Evolutionary conservation across 257 asterid genomes (phyloP).

Genomic region (Solanum virginianum): DNA sequence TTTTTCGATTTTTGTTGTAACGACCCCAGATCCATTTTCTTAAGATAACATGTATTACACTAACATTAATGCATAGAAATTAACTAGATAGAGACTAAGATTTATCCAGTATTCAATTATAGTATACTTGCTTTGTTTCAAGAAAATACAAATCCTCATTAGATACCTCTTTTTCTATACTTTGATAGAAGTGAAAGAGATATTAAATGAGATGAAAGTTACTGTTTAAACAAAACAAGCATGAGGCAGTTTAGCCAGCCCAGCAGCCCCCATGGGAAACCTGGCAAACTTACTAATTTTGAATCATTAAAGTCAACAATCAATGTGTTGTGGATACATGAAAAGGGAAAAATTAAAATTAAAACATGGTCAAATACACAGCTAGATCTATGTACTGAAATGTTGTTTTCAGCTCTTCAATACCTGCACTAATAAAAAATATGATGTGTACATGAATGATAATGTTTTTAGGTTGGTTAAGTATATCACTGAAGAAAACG

Average conservation of each 20-base stretch:
- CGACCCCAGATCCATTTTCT: neutral
- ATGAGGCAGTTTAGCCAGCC: conserved; percentile 1
- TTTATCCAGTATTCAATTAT: neutral
- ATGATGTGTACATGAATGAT: neutral
- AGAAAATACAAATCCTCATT: neutral
- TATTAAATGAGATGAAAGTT: conserved; percentile 23
- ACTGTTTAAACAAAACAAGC: conserved; percentile 8
- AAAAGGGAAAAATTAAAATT: neutral
- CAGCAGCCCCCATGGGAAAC: conserved; percentile 1
- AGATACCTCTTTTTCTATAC: neutral
- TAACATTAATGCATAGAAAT: neutral
- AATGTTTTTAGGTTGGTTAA: neutral
- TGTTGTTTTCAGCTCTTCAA: neutral
- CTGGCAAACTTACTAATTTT: neutral
- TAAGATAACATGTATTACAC: neutral
- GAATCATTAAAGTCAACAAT: neutral
- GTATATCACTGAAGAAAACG: neutral
- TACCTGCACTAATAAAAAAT: neutral
- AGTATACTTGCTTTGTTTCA: neutral
- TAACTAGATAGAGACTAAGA: neutral
- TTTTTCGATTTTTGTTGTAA: too few species aligned
- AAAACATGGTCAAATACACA: neutral
- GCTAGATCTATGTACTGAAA: neutral
- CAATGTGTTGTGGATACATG: neutral
- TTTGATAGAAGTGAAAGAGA: conserved; percentile 12